Evolutionary conservation across 352 stramenopile genomes (phyloP).

Genomic region (Poterioochromonas sp.): DNA sequence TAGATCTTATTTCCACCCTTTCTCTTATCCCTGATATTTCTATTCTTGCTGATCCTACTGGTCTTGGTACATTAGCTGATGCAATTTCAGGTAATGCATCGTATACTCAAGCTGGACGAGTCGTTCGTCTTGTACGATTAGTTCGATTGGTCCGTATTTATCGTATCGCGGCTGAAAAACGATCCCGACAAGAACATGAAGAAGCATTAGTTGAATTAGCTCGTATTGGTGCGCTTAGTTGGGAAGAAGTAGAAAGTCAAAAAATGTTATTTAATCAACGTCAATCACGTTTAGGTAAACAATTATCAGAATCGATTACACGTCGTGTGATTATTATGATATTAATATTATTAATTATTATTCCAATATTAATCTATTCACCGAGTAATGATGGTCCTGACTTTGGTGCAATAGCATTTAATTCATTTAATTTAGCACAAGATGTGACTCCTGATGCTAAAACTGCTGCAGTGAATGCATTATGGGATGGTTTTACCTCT

Average conservation of each 20-base stretch:
- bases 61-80: conserved; percentile 46
- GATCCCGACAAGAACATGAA: conserved; percentile 45
- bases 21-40: conserved; percentile 69
- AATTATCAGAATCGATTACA: conserved; percentile 86
- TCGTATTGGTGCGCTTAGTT: conserved; percentile 30
- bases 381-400: conserved; percentile 26
- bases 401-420: conserved; percentile 19
- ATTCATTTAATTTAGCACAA: conserved; percentile 31
- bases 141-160: conserved; percentile 60
- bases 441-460: not conserved
- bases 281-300: conserved; percentile 82
- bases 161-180: conserved; percentile 58
- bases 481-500: conserved; percentile 12
- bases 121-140: conserved; percentile 65
- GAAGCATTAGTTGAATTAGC: conserved; percentile 28
- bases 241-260: conserved; percentile 49
- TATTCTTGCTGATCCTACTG: conserved; percentile 62
- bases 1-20: conserved; percentile 72
- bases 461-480: not conserved
- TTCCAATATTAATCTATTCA: conserved; percentile 53
- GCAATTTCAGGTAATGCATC: conserved; percentile 48
- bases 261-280: conserved; percentile 39
- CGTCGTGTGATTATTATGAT: conserved; percentile 77
- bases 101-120: conserved; percentile 55
- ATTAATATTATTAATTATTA: conserved; percentile 55